Evolutionary conservation across 2,329 filamentous ascomycete genomes (phyloP).

Genomic region (Ilyonectria mors-panacis): DNA sequence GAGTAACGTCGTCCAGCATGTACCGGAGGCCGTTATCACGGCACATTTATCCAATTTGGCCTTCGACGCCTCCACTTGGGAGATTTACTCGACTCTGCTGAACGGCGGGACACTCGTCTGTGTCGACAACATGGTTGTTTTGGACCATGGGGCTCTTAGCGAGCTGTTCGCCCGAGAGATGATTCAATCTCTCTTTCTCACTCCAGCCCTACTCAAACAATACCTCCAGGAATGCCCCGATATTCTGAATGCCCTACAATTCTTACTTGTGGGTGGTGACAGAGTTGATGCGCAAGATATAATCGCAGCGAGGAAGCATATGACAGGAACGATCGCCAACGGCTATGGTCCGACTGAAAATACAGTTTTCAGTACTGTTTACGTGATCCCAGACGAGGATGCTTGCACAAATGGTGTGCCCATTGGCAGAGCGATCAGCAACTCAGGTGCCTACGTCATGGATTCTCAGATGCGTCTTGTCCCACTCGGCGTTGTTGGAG

Average conservation of each 20-base stretch:
- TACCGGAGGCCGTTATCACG: neutral
- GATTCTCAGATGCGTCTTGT: conserved; percentile 43
- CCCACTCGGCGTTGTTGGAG: conserved; percentile 46
- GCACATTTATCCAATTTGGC: conserved; percentile 5
- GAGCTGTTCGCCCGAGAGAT: conserved; percentile 29
- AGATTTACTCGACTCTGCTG: neutral
- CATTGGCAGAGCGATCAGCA: conserved; percentile 39
- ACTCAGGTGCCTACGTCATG: conserved; percentile 45
- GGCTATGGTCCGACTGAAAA: conserved; percentile 43
- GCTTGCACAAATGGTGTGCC: conserved; percentile 33
- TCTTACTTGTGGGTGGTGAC: conserved; percentile 39
- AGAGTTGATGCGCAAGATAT: conserved; percentile 28
- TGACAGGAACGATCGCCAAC: conserved; percentile 21
- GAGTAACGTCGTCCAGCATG: neutral
- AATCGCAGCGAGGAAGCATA: neutral
- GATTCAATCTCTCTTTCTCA: conserved; percentile 26
- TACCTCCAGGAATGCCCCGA: conserved; percentile 31
- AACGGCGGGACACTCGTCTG: conserved; percentile 1
- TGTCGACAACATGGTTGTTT: neutral
- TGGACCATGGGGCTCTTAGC: neutral
- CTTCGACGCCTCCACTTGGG: conserved; percentile 5
- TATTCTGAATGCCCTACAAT: neutral
- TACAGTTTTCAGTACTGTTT: conserved; percentile 23
- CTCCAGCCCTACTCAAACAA: conserved; percentile 41
- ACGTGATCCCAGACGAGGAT: conserved; percentile 10